Base-by-base conservation (phyloP, 2,329 filamentous ascomycete species). In the Trichoderma koningii region DNA sequence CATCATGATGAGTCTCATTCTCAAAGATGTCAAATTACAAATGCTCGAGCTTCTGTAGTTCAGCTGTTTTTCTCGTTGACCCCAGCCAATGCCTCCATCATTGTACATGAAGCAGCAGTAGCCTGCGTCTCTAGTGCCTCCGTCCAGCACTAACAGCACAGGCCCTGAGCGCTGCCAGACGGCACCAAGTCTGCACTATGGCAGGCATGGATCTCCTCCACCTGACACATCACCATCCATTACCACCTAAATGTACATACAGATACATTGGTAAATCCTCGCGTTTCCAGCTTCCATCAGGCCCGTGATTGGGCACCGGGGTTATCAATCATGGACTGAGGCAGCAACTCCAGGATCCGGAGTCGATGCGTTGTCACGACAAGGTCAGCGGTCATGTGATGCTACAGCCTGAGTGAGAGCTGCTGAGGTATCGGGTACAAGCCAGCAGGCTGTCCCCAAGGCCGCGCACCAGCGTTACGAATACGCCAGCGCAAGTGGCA, bases 401-500 rank as follows among this genome's bases (percentile, higher is more conserved):
- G 41, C 60, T 10, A 5, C 50, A 19, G 21, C 56, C 44, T 30
- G 17, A 42, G 28, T 34, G 30, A 34, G 30, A 34, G 30, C 30
- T 34, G 9, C 7, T 34, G 30, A 34, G 30, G 28, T 34, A 62
- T 7, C 48, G 23, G 44, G 48, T 62, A 53, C 57, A 52, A 44
- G 38, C 7, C 48, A 45, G 3, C 2, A 47, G 50, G 60, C 60
- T 50, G 50, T 26, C 26, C 26, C 10, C 17, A 38, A 23, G 59
- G 59, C 59, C 59, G 59, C 59, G 60, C 60, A 63, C 17, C 34
- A 28, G 50, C 50, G 60, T 63, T 63, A 47, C 57, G 42, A 55
- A 51, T 55, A 55, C 51, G 61, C 52, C 60, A 34, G 26, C 17
- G 34, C 42, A 53, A 50, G 51, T 69, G 67, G 68, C 68, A 67